A percentile compares a stretch with the other conserved stretches of the same genome.
These are phyloP conservation scores for Fusarium anguioides DNA, from an alignment of 2,329 filamentous ascomycete genomes.

Conservation along the genomic window DNA sequence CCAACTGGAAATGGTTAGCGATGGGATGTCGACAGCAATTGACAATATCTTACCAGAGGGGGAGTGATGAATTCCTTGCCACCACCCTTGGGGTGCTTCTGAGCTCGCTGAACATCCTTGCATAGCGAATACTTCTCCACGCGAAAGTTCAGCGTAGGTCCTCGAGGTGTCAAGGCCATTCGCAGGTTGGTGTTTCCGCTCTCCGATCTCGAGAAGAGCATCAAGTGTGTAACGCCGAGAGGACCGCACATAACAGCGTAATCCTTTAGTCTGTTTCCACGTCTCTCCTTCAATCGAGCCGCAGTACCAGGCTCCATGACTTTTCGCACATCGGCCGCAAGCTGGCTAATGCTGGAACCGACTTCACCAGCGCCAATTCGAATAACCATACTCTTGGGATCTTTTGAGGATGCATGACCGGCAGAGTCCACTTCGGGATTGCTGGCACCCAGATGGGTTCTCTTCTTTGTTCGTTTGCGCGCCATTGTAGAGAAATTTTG, in stretches of 20 bases:
- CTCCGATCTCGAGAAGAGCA: slow-evolving; percentile 91
- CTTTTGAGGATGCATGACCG: slow-evolving; percentile 71
- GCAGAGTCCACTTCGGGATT: slow-evolving; percentile 67
- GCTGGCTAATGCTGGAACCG: slow-evolving; percentile 88
- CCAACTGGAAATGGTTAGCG: slow-evolving; percentile 67
- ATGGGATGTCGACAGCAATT: not conserved
- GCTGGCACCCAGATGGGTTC: slow-evolving; percentile 80
- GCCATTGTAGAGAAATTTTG: slow-evolving; percentile 70
- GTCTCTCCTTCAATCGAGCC: slow-evolving; percentile 86
- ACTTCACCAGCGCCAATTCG: slow-evolving; percentile 95
- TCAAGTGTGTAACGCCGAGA: slow-evolving; percentile 88
- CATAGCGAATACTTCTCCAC: slow-evolving; percentile 95
- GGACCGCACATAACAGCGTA: slow-evolving; percentile 97
- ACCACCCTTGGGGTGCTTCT: slow-evolving; percentile 83
- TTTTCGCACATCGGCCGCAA: slow-evolving; percentile 88
- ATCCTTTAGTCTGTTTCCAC: slow-evolving; percentile 88
- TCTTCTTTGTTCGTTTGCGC: slow-evolving; percentile 84
- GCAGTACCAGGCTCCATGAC: slow-evolving; percentile 98
- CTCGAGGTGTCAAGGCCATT: slow-evolving; percentile 86
- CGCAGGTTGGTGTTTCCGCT: slow-evolving; percentile 93
- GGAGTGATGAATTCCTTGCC: slow-evolving; percentile 88
- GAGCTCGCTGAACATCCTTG: slow-evolving; percentile 86
- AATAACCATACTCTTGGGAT: slow-evolving; percentile 98
- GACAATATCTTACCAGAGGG: slow-evolving; percentile 70
- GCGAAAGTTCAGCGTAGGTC: slow-evolving; percentile 92